Conservation (phyloP, 306 rosid genomes). For the Cicer pinnatifidum region DNA sequence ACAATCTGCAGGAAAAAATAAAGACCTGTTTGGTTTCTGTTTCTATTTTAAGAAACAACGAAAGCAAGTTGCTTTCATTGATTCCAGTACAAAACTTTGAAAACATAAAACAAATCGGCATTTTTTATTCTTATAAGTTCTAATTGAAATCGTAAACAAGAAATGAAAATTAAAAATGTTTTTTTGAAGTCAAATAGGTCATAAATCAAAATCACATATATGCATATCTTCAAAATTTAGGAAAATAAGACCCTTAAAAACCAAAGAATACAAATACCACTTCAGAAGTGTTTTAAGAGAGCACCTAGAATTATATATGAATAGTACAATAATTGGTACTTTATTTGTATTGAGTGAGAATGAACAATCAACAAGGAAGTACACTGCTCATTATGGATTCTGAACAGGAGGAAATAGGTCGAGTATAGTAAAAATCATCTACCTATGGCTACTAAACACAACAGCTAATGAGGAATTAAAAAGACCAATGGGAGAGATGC, state of each 20-base stretch:
- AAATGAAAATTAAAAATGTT: too few species aligned
- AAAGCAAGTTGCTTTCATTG: background rate
- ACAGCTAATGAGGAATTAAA: background rate
- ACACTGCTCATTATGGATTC: background rate
- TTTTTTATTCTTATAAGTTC: background rate
- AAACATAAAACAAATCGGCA: background rate
- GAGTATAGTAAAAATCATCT: background rate
- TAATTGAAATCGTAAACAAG: too few species aligned
- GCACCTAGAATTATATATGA: too few species aligned
- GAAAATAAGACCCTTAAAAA: too few species aligned
- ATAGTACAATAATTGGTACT: too few species aligned
- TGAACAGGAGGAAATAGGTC: background rate
- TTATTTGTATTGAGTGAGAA: background rate
- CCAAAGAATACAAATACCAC: too few species aligned
- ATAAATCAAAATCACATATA: too few species aligned
- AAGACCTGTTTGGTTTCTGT: background rate
- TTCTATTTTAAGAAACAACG: background rate
- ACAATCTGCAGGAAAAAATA: background rate
- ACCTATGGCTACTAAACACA: background rate
- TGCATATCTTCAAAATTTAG: too few species aligned
- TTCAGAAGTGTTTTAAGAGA: too few species aligned
- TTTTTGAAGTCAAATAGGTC: too few species aligned
- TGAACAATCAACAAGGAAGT: constrained; percentile 2
- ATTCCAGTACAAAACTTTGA: background rate
- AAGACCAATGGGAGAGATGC: background rate